These are phyloP conservation scores for Panicum virgatum DNA, from an alignment of 202 grass and related monocot species.

Conservation along the genomic window DNA sequence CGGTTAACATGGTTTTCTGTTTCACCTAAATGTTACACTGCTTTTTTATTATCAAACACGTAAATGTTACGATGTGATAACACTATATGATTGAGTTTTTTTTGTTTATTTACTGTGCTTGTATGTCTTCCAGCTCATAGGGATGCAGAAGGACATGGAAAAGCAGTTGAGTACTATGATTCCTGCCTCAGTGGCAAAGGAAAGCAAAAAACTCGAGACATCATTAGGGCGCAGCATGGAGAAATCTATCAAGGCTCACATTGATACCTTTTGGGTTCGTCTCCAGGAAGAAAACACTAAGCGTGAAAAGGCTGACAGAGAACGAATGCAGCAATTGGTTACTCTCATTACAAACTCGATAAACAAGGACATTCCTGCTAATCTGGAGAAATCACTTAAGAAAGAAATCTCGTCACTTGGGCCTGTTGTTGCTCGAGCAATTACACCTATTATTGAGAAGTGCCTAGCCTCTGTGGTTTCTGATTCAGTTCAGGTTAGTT, in stretches of 20 bases:
- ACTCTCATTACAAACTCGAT: constrained; percentile 71
- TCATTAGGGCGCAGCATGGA: constrained; percentile 80
- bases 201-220: constrained; percentile 88
- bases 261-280: constrained; percentile 79
- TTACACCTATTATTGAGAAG: constrained; percentile 84
- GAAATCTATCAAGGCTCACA: constrained; percentile 78
- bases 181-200: constrained; percentile 65
- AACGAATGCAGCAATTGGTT: constrained; percentile 69
- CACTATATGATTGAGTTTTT: not conserved
- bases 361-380: constrained; percentile 77
- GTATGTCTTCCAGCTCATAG: constrained; percentile 62
- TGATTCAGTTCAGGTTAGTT: constrained; percentile 86
- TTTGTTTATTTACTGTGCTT: constrained; percentile 28
- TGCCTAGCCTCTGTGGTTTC: constrained; percentile 57
- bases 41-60: too few relatives aligned
- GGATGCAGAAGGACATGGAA: constrained; percentile 86
- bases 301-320: constrained; percentile 79
- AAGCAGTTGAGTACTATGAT: constrained; percentile 75
- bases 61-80: not conserved
- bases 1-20: constrained; percentile 9
- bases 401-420: constrained; percentile 86
- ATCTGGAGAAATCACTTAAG: constrained; percentile 77
- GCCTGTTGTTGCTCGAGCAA: constrained; percentile 64
- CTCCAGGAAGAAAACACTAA: constrained; percentile 79
- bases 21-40: constrained; percentile 6